phyloP scores from a whole-genome alignment of 176 grass and related monocot genomes.

The Triticum turgidum region DNA sequence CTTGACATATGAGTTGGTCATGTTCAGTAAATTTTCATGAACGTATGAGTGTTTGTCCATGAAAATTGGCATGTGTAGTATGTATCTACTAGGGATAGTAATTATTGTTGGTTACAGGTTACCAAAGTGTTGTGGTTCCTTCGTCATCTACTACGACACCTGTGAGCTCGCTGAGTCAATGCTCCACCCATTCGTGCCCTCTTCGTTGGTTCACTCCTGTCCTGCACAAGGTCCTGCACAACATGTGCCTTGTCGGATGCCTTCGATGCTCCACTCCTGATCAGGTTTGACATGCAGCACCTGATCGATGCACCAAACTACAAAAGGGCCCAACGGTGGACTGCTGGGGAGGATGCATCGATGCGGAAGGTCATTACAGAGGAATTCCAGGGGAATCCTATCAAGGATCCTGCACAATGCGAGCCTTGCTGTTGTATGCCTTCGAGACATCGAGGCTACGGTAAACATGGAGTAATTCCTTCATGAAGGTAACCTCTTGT shows the following conservation, averaged over 20 bases:
- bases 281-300: conserved; percentile 77
- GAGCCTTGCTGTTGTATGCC: conserved; percentile 33
- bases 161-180: conserved; percentile 82
- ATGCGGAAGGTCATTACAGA: conserved; percentile 68
- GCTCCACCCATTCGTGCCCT: conserved; percentile 44
- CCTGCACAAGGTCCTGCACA: too few relatives aligned
- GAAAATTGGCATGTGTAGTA: not conserved
- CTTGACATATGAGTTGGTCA: too few relatives aligned
- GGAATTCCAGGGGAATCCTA: conserved; percentile 67
- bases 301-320: conserved; percentile 31
- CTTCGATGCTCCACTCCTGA: conserved; percentile 28
- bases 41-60: not conserved
- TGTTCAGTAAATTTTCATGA: too few relatives aligned
- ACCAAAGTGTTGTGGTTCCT: conserved; percentile 26
- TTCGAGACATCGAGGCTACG: conserved; percentile 69
- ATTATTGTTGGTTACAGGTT: not conserved
- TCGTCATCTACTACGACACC: conserved; percentile 86
- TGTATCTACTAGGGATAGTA: too few relatives aligned
- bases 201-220: conserved; percentile 65
- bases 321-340: conserved; percentile 44
- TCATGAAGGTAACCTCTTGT: conserved; percentile 13
- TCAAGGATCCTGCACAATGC: conserved; percentile 75
- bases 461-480: not conserved
- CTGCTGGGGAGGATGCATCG: conserved; percentile 32
- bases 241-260: conserved; percentile 17